phyloP scores from a whole-genome alignment of 495 filamentous ascomycete genomes.

The Cercophora newfieldiana region DNA sequence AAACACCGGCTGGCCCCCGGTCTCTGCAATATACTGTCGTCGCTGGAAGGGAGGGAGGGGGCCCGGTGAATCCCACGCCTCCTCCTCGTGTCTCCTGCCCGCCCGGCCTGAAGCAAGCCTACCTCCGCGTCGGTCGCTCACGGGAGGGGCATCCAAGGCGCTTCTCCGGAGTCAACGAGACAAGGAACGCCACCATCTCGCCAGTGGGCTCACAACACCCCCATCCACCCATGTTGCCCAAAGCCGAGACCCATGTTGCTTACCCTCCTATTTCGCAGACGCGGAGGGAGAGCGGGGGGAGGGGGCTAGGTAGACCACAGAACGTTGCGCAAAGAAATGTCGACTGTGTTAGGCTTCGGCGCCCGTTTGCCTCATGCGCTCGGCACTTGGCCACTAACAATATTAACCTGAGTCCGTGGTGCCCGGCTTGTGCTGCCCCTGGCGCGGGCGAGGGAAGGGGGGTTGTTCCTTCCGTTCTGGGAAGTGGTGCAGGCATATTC shows the following conservation, averaged over 20 bases:
- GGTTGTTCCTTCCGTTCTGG: constrained; percentile 15
- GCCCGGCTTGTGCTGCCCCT: neutral
- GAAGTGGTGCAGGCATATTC: constrained; percentile 14
- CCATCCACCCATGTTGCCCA: neutral
- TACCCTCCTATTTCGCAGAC: neutral
- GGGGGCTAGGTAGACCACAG: neutral
- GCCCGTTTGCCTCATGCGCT: neutral
- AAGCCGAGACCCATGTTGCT: constrained; percentile 17
- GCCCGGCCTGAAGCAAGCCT: constrained; percentile 1
- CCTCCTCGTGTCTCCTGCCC: neutral
- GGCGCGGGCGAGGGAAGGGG: neutral
- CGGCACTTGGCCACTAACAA: constrained; percentile 9
- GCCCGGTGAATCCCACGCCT: neutral
- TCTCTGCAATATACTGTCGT: neutral
- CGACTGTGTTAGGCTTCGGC: constrained; percentile 1
- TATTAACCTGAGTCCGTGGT: neutral
- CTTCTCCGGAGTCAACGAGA: constrained; percentile 10
- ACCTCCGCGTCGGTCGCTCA: constrained; percentile 10
- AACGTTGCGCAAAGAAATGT: constrained; percentile 13
- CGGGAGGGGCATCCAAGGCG: constrained; percentile 13
- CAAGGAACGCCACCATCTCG: neutral
- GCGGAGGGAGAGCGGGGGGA: neutral
- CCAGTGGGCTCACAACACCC: neutral
- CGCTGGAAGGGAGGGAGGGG: neutral
- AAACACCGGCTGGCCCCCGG: neutral